Base-by-base conservation (phyloP, 1,139 yeast species). In the Petasospora rhodanensis region DNA sequence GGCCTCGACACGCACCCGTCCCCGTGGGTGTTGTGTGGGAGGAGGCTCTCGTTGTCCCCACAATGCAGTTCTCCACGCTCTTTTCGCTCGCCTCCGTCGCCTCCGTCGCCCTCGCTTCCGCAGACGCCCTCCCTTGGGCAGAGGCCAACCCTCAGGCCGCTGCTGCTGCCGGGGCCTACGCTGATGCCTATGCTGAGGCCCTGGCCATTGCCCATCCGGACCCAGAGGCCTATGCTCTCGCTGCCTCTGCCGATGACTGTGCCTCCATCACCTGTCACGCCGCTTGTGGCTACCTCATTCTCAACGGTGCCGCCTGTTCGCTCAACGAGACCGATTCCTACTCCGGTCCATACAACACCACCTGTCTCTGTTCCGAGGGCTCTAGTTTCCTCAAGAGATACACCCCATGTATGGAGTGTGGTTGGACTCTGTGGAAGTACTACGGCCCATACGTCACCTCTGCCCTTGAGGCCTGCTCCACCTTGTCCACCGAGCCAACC, bases 401-500 rank as follows among this genome's bases (percentile, higher is more conserved):
- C 22, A 27, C 37, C 8, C 30, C 43, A 10, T 55, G 59, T 46
- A 49, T 54, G 47, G 54, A 46, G 19, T 55, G 59, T 45, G 59
- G 58, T 21, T 55, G 59, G 56, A 52, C 56, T 19, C 33, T 55
- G 29, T 55, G 55, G 54, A 44, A 42, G 32, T 49, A 54, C 43
- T 55, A 55, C 38, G 52, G 53, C 21, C 41, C 45, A 4, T 54
- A 45, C 34, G 51, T 55, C 22, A 32, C 46, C 10, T 15, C 31
- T 9, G 49, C 56, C 10, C 31, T 55, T 18, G 46, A n/a, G n/a
- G n/a, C n/a, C n/a, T n/a, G n/a, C n/a, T n/a, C n/a, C n/a, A n/a
- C n/a, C n/a, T n/a, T n/a, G n/a, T n/a, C n/a, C n/a, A n/a, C n/a
- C n/a, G n/a, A n/a, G n/a, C n/a, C n/a, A n/a, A n/a, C n/a, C n/a